A percentile compares a stretch with the other conserved stretches of the same genome.
Evolutionary conservation across 2,329 filamentous ascomycete species (phyloP).

Genomic region (Penicillium occitanis): DNA sequence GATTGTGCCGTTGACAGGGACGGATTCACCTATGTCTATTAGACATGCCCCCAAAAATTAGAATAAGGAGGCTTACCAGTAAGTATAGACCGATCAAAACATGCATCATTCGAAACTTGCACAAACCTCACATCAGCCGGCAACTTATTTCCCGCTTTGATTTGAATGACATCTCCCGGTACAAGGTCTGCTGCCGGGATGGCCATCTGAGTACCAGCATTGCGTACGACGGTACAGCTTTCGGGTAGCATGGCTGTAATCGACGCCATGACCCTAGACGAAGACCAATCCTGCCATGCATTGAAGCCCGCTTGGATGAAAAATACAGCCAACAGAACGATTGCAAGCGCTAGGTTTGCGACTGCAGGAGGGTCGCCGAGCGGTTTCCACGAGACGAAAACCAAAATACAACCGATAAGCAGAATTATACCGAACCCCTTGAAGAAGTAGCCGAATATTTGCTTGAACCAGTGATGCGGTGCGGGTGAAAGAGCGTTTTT

Average conservation of each 20-base stretch:
- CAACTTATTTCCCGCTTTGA: constrained; percentile 71
- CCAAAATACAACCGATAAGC: constrained; percentile 66
- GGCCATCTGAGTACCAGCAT: constrained; percentile 51
- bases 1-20: constrained; percentile 62
- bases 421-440: constrained; percentile 74
- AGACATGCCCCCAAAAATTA: background rate
- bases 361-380: constrained; percentile 67
- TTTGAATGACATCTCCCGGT: constrained; percentile 66
- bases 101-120: constrained; percentile 66
- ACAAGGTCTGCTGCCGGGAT: constrained; percentile 63
- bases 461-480: constrained; percentile 59
- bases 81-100: constrained; percentile 71
- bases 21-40: constrained; percentile 57
- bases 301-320: constrained; percentile 69
- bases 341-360: constrained; percentile 71
- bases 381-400: constrained; percentile 75
- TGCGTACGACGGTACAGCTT: constrained; percentile 64
- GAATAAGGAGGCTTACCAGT: constrained; percentile 40
- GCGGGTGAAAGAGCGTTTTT: constrained; percentile 67
- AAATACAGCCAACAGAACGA: constrained; percentile 70
- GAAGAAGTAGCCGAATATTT: constrained; percentile 69
- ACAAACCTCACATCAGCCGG: constrained; percentile 72
- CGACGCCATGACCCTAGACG: constrained; percentile 72
- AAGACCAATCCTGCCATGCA: constrained; percentile 73
- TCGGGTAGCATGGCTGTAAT: constrained; percentile 81